Conservation (phyloP, 306 rosid genomes). For the Phaseolus lunatus region DNA sequence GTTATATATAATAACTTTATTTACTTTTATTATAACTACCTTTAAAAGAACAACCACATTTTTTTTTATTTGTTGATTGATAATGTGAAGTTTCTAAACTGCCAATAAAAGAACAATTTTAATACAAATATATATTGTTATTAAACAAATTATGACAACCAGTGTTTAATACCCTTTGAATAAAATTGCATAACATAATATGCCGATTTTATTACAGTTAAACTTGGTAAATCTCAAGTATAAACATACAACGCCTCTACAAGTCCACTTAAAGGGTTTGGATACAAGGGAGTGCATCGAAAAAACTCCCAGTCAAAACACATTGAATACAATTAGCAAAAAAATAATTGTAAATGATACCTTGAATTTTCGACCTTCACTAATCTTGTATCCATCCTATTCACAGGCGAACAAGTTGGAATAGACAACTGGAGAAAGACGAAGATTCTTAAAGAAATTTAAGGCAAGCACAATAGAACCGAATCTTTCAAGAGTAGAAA, state of each 20-base stretch:
- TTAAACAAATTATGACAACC: not conserved
- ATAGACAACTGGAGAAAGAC: slow-evolving; percentile 28
- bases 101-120: not conserved
- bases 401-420: slow-evolving; percentile 47
- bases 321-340: slow-evolving; percentile 31
- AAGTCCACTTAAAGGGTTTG: slow-evolving; percentile 30
- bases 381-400: slow-evolving; percentile 45
- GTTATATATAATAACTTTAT: not conserved
- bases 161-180: not conserved
- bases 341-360: slow-evolving; percentile 35
- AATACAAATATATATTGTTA: not conserved
- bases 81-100: not conserved
- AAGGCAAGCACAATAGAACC: slow-evolving; percentile 43
- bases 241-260: slow-evolving; percentile 15
- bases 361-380: slow-evolving; percentile 26
- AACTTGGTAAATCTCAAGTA: slow-evolving; percentile 32
- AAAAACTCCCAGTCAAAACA: slow-evolving; percentile 24
- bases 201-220: slow-evolving; percentile 22
- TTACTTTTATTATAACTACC: not conserved
- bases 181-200: not conserved
- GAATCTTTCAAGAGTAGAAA: slow-evolving; percentile 43
- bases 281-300: slow-evolving; percentile 23
- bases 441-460: slow-evolving; percentile 6
- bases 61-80: not conserved
- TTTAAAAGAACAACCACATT: not conserved